Conservation (phyloP, 768 basidiomycete species). For the Phylloporus sp. region DNA sequence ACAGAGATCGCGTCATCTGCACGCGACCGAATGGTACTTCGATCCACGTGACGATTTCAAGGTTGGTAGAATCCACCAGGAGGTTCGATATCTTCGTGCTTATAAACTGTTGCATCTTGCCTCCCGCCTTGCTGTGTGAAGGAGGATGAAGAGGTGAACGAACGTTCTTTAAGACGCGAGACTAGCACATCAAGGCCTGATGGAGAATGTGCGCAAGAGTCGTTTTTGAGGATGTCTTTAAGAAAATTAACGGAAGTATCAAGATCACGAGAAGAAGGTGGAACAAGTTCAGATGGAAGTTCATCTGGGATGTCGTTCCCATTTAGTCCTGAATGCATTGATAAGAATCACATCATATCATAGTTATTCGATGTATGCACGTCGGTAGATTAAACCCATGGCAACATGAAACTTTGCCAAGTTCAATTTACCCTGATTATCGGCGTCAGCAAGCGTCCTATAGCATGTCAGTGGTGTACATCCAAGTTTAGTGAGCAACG, state of each 20-base stretch:
- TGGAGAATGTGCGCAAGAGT: conserved; percentile 70
- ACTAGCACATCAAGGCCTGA: conserved; percentile 47
- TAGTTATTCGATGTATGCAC: conserved; percentile 47
- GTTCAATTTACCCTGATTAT: conserved; percentile 93
- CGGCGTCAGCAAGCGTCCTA: conserved; percentile 89
- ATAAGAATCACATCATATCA: not conserved
- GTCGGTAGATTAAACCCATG: conserved; percentile 95
- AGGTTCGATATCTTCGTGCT: conserved; percentile 64
- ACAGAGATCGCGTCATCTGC: conserved; percentile 60
- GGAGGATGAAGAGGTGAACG: conserved; percentile 56
- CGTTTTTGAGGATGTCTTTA: conserved; percentile 82
- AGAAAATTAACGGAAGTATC: conserved; percentile 86
- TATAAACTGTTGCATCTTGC: conserved; percentile 90
- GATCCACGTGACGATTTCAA: conserved; percentile 61
- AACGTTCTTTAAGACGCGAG: too few species aligned
- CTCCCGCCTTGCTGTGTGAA: conserved; percentile 49
- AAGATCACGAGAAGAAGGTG: conserved; percentile 83
- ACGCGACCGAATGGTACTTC: conserved; percentile 72
- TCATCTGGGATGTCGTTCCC: conserved; percentile 85
- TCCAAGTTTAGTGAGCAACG: not conserved
- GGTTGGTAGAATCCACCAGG: conserved; percentile 73
- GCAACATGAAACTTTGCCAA: conserved; percentile 96
- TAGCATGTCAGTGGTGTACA: not conserved
- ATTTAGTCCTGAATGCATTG: conserved; percentile 64
- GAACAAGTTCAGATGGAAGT: conserved; percentile 87